Evolutionary conservation across 2,329 filamentous ascomycete species (phyloP), one percentile per base, ranked within the genome.

Genomic region (Periconia digitata): DNA sequence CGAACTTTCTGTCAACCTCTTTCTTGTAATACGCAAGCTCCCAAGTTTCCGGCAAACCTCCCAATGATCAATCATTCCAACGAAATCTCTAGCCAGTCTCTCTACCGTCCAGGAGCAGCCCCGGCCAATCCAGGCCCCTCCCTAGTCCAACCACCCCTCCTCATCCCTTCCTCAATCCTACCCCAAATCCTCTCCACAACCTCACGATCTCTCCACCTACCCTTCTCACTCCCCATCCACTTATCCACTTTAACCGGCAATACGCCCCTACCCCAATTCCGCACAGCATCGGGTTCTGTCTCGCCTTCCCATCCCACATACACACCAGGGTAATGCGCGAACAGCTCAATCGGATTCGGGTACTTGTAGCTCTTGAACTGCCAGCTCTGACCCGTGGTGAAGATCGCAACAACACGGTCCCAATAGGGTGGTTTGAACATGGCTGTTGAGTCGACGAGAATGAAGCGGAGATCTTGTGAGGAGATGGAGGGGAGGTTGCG

Each of bases 341-440:
- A 99, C 42, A 99, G 79, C 66, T 97, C 94, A 13, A 85, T 81
- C 0, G 94, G 89, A 47, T 87, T 86, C 59, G 86, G 86, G 90
- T 94, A 99, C 73, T 95, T 96, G 81, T 99, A 99, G 59, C 85
- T 89, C 75, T 96, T 96, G 76, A 99, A 99, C 74, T 99, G 94
- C 94, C 94, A 99, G 8, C 87, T 85, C 75, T 99, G 94, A 27
- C 94, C 94, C 0, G 94, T 99, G 0, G 94, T 99, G 75, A 99
- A 97, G 48, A 99, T 92, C 12, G 89, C 94, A 1, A 96, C 94
- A 6, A 99, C 88, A 43, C 92, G 86, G 63, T 86, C 86, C 94
- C 94, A 99, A 77, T 97, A 96, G 68, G 97, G 92, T 0, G 94
- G 94, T 71, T 96, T 95, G 81, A 99, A 99, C 71, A 94, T 88